phyloP scores from a whole-genome alignment of 2,329 filamentous ascomycete genomes.

The Pochonia chlamydosporia region DNA sequence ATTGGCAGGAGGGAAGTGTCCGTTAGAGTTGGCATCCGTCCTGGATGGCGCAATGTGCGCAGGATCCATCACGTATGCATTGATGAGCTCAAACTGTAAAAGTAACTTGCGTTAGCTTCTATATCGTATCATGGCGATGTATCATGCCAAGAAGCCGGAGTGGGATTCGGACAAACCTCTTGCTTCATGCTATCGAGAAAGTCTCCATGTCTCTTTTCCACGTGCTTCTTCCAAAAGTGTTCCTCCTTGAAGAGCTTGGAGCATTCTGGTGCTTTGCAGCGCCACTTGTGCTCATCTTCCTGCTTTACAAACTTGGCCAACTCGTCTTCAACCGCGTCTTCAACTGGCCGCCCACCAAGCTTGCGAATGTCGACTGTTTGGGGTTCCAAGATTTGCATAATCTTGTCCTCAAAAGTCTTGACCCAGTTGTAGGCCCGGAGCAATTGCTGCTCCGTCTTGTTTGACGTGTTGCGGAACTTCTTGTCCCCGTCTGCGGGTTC shows the following conservation, averaged over 20 bases:
- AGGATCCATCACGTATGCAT: slow-evolving; percentile 89
- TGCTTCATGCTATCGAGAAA: slow-evolving; percentile 76
- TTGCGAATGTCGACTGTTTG: slow-evolving; percentile 83
- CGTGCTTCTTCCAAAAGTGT: slow-evolving; percentile 95
- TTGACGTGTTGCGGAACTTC: slow-evolving; percentile 62
- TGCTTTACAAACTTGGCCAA: slow-evolving; percentile 86
- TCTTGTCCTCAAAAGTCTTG: slow-evolving; percentile 95
- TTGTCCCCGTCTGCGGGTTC: slow-evolving; percentile 52
- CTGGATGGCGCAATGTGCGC: slow-evolving; percentile 90
- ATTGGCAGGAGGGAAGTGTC: slow-evolving; percentile 81
- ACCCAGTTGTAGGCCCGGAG: slow-evolving; percentile 98
- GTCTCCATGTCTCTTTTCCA: slow-evolving; percentile 90
- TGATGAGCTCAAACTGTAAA: slow-evolving; percentile 75
- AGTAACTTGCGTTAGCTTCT: slow-evolving; percentile 12
- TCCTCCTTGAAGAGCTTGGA: slow-evolving; percentile 96
- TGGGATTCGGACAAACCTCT: slow-evolving; percentile 72
- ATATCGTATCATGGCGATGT: slow-evolving; percentile 38
- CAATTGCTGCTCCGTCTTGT: slow-evolving; percentile 84
- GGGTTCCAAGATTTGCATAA: slow-evolving; percentile 86
- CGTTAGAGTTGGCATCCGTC: slow-evolving; percentile 91
- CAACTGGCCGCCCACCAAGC: slow-evolving; percentile 78
- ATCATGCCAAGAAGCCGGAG: slow-evolving; percentile 92
- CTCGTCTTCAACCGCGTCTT: slow-evolving; percentile 84
- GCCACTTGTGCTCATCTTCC: slow-evolving; percentile 94
- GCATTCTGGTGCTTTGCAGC: slow-evolving; percentile 94